A percentile compares a stretch with the other conserved stretches of the same genome.
These are phyloP conservation scores for Penicillium sp. DNA, from an alignment of 2,329 filamentous ascomycete genomes.

Conservation along the genomic window DNA sequence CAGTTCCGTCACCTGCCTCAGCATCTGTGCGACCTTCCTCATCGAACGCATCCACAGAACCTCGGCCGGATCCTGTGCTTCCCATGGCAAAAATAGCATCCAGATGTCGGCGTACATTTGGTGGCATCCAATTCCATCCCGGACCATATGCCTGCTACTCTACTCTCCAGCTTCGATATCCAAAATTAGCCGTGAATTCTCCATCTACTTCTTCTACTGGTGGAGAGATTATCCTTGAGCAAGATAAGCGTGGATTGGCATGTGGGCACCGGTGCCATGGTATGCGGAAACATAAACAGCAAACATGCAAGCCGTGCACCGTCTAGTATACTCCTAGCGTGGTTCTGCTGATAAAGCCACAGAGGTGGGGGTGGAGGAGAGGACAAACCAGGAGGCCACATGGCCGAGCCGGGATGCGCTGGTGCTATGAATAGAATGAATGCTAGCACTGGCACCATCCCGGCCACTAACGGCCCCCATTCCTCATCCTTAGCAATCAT, in stretches of 20 bases:
- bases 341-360: neutral
- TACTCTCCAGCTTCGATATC: neutral
- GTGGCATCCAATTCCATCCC: neutral
- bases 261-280: neutral
- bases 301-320: neutral
- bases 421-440: conserved; percentile 3
- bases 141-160: neutral
- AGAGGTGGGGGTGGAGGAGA: neutral
- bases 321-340: neutral
- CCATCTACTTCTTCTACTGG: neutral
- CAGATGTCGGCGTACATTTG: neutral
- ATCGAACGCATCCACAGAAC: neutral
- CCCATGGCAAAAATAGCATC: conserved; percentile 6
- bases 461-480: neutral
- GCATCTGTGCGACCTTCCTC: neutral
- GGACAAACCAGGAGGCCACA: neutral
- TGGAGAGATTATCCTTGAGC: neutral
- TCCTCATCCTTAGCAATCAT: neutral
- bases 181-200: conserved; percentile 2
- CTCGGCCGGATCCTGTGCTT: neutral
- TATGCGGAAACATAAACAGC: neutral
- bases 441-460: no score
- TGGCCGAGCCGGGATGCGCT: neutral
- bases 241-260: neutral
- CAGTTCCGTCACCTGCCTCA: neutral